These are phyloP conservation scores for Spathaspora sp. DNA, from an alignment of 805 yeast species.

Conservation along the genomic window DNA sequence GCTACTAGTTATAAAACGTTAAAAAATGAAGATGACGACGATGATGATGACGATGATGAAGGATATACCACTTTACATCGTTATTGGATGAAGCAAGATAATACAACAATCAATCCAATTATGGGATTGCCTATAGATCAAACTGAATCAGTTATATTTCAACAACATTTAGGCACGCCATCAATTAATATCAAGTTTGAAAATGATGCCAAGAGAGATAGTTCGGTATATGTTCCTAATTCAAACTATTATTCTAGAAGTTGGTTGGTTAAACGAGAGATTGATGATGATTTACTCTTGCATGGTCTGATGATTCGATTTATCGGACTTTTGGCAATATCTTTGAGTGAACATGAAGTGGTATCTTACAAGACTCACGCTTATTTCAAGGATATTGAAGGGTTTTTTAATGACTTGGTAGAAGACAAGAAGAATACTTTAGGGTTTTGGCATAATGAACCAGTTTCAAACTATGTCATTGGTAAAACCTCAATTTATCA, in stretches of 20 bases:
- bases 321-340: conserved; percentile 32
- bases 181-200: conserved; percentile 29
- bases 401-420: conserved; percentile 15
- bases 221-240: conserved; percentile 27
- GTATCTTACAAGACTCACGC: conserved; percentile 21
- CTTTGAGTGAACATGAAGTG: conserved; percentile 39
- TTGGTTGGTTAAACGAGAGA: conserved; percentile 25
- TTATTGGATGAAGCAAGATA: conserved; percentile 35
- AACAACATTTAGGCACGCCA: conserved; percentile 27
- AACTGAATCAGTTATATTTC: conserved; percentile 29
- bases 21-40: conserved; percentile 6
- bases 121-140: conserved; percentile 22
- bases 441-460: conserved; percentile 17
- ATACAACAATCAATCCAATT: conserved; percentile 25
- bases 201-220: conserved; percentile 25
- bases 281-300: conserved; percentile 22
- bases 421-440: conserved; percentile 9
- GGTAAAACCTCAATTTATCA: conserved; percentile 16
- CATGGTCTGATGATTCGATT: conserved; percentile 35
- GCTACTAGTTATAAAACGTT: conserved; percentile 17
- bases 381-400: conserved; percentile 16
- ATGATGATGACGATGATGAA: conserved; percentile 14
- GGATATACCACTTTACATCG: conserved; percentile 24
- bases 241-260: conserved; percentile 30
- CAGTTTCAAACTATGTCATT: conserved; percentile 16